These are phyloP conservation scores for Dalbergia cultrata DNA, from an alignment of 306 rosid genomes.

Conservation along the genomic window DNA sequence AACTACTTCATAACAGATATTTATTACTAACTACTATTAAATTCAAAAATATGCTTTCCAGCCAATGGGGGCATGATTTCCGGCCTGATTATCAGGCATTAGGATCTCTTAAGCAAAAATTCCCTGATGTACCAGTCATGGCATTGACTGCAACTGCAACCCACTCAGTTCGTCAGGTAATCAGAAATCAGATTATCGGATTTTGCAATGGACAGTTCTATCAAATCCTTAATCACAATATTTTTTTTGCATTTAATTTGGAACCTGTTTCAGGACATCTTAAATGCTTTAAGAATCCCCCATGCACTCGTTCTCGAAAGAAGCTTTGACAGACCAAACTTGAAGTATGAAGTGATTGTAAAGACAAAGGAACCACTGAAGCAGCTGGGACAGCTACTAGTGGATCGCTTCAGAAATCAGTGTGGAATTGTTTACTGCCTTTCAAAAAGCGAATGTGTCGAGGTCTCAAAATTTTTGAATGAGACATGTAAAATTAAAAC, in stretches of 20 bases:
- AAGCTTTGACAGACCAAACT: conserved; percentile 96
- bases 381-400: conserved; percentile 76
- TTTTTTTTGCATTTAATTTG: neutral
- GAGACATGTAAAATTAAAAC: conserved; percentile 78
- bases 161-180: conserved; percentile 83
- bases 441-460: conserved; percentile 91
- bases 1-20: conserved; percentile 36
- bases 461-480: conserved; percentile 78
- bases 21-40: conserved; percentile 8
- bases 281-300: conserved; percentile 84
- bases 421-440: conserved; percentile 95
- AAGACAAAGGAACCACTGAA: conserved; percentile 83
- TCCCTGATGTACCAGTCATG: conserved; percentile 88
- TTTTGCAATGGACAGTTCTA: conserved; percentile 14
- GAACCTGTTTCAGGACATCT: conserved; percentile 75
- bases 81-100: conserved; percentile 95
- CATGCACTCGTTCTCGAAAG: conserved; percentile 89
- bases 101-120: conserved; percentile 86
- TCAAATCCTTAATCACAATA: conserved; percentile 19
- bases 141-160: conserved; percentile 99
- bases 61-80: conserved; percentile 99
- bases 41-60: conserved; percentile 50
- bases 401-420: conserved; percentile 73
- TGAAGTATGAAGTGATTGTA: conserved; percentile 85
- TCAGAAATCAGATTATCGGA: conserved; percentile 40